Base-by-base conservation (phyloP, 1,284 basidiomycete genomes). In the Dichomitus squalens region DNA sequence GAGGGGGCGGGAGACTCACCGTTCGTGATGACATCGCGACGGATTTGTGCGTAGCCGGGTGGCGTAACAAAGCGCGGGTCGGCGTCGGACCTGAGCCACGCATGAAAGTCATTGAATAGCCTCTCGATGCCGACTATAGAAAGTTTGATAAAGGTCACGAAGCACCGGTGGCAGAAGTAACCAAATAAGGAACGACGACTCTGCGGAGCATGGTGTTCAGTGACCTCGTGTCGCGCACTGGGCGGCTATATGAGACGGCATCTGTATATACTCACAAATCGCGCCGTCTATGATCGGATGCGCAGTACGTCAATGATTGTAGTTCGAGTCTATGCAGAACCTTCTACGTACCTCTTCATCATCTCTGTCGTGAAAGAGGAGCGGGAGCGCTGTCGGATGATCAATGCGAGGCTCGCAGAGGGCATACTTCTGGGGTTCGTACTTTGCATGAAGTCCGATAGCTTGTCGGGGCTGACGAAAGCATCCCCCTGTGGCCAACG, bases 111-210 rank as follows among this genome's bases (percentile, higher is more conserved):
- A 46, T 74, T 71, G 59, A 83, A 82, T 33, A 93, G 77, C 58
- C 81, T 81, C 41, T 80, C 75, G 18, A 88, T 76, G 4, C 86
- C 90, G 52, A 80, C 77, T 62, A 87, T 90, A 0, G 90, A 90
- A 4, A 93, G 75, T 67, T 93, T 93, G 63, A 81, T 68, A 70
- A 87, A 92, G 65, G 81, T 86, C 49, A 90, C 77, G 59, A 80
- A 86, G 66, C 87, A 90, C 43, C 91, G 80, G 49, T 90, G 85
- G 64, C 81, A 85, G 64, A 92, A 92, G 65, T 84, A 89, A 2
- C 90, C 91, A 70, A 92, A 90, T 31, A 90, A 72, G 0, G 91
- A 93, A n/a, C 89, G 85, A 34, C 85, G 83, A 53, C 75, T 74
- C 86, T 87, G 38, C 20, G 35, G 2, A 31, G 5, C 14, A 4